These are phyloP conservation scores for Acer campestre DNA, from an alignment of 345 rosid species.

Conservation along the genomic window DNA sequence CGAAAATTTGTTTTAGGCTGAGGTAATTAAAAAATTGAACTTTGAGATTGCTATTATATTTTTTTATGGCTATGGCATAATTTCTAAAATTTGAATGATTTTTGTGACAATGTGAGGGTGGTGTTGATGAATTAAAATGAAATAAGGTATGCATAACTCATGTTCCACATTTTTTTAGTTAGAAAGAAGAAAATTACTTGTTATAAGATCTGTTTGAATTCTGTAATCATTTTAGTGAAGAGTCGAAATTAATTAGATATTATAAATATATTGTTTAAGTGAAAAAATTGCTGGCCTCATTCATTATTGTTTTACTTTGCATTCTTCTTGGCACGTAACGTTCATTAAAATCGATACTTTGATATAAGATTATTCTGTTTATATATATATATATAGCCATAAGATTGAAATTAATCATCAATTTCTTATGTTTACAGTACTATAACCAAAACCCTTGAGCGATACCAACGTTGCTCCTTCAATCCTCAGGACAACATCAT, in stretches of 20 bases:
- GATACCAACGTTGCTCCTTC: conserved; percentile 70
- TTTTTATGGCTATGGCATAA: background rate
- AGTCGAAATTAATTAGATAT: too few species aligned
- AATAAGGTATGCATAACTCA: too few species aligned
- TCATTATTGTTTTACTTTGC: too few species aligned
- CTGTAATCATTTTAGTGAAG: background rate
- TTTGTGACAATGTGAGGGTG: background rate
- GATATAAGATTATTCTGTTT: too few species aligned
- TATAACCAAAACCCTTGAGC: conserved; percentile 59
- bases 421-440: conserved; percentile 30
- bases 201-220: too few species aligned
- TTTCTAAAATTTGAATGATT: background rate
- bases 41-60: background rate
- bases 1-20: background rate
- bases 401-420: background rate
- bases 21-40: background rate
- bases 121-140: background rate
- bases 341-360: too few species aligned
- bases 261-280: too few species aligned
- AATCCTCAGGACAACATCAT: conserved; percentile 52
- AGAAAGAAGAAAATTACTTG: too few species aligned
- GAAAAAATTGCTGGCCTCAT: too few species aligned
- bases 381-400: too few species aligned
- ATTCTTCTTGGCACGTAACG: too few species aligned
- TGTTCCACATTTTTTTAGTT: too few species aligned